Evolutionary conservation across 805 yeast species (phyloP).

Genomic region (Maudiozyma pseudohumilis): DNA sequence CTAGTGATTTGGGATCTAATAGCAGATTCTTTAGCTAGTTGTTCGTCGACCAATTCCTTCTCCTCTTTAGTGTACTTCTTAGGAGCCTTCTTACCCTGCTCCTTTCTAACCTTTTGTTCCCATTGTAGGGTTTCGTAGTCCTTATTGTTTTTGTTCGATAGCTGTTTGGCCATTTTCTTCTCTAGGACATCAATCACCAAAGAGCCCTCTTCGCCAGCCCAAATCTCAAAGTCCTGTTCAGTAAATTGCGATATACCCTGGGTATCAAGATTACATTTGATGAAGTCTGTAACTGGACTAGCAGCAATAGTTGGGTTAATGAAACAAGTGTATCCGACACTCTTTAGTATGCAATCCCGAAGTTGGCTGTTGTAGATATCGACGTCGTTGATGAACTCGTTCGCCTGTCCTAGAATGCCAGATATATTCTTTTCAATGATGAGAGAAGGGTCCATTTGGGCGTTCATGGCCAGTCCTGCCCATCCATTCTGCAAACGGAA

Average conservation of each 20-base stretch:
- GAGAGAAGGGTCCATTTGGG: constrained; percentile 53
- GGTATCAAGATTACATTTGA: constrained; percentile 36
- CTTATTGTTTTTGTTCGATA: constrained; percentile 60
- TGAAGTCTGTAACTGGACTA: constrained; percentile 37
- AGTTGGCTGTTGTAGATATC: constrained; percentile 18
- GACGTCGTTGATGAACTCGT: constrained; percentile 13
- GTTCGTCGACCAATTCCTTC: constrained; percentile 48
- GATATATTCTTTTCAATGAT: constrained; percentile 33
- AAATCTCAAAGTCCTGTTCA: constrained; percentile 46
- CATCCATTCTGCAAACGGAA: constrained; percentile 48
- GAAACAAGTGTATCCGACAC: constrained; percentile 44
- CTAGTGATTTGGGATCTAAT: constrained; percentile 41
- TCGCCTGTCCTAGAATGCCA: constrained; percentile 14
- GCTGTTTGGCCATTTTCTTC: constrained; percentile 33
- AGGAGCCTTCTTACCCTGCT: constrained; percentile 43
- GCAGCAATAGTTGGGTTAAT: constrained; percentile 49
- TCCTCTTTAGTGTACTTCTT: constrained; percentile 74
- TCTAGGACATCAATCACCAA: constrained; percentile 56
- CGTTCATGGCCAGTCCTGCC: constrained; percentile 62
- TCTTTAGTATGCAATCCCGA: constrained; percentile 39
- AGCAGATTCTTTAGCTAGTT: constrained; percentile 49
- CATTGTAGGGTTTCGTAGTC: constrained; percentile 81
- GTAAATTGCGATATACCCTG: constrained; percentile 33
- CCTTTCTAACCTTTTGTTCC: constrained; percentile 78
- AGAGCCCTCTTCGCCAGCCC: constrained; percentile 61